phyloP scores from a whole-genome alignment of 2,329 filamentous ascomycete species.

The Aureobasidium sp. region DNA sequence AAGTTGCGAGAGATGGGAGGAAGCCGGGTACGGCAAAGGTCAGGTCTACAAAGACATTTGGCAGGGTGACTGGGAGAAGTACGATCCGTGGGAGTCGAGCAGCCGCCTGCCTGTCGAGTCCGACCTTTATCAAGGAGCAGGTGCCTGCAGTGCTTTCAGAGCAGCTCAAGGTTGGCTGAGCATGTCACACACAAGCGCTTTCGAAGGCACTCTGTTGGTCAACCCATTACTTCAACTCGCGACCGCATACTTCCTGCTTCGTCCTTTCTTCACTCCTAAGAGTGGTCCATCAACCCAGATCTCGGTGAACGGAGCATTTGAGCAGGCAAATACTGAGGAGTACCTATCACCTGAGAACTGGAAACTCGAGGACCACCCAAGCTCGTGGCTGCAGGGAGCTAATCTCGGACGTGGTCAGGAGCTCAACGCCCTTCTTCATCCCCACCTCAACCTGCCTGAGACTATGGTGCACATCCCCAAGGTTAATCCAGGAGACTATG shows the following conservation, averaged over 20 bases:
- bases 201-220: constrained; percentile 73
- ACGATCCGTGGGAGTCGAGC: constrained; percentile 75
- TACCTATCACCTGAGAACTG: constrained; percentile 54
- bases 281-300: constrained; percentile 31
- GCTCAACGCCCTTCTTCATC: constrained; percentile 56
- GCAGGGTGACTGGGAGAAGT: constrained; percentile 64
- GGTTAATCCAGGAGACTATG: constrained; percentile 66
- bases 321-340: constrained; percentile 37
- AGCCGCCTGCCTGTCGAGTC: constrained; percentile 60
- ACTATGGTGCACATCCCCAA: constrained; percentile 66
- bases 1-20: constrained; percentile 46
- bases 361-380: constrained; percentile 48
- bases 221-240: constrained; percentile 70
- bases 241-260: constrained; percentile 71
- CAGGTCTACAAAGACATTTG: constrained; percentile 69
- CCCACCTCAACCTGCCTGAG: constrained; percentile 58
- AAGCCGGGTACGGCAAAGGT: constrained; percentile 54
- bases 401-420: constrained; percentile 63
- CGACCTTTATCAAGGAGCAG: constrained; percentile 73
- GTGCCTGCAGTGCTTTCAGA: constrained; percentile 76
- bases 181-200: constrained; percentile 65
- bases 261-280: constrained; percentile 69
- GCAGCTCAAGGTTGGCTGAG: constrained; percentile 87
- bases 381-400: constrained; percentile 63
- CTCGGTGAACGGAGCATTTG: constrained; percentile 26